Evolutionary conservation across 2,329 filamentous ascomycete species (phyloP).

Genomic region (Fusarium graminum): DNA sequence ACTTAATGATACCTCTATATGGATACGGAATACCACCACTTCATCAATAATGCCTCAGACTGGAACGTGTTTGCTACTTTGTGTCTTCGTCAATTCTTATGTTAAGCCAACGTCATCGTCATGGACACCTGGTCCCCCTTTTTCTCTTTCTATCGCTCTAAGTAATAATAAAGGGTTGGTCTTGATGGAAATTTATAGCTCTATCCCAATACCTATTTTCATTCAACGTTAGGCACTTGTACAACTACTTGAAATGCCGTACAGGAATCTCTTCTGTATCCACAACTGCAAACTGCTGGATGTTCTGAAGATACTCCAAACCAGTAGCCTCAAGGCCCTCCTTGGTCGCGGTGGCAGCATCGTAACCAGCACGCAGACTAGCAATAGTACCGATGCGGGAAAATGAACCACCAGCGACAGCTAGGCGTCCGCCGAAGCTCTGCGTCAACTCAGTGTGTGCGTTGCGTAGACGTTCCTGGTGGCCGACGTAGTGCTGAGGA

Average conservation of each 20-base stretch:
- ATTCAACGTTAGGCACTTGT: background rate
- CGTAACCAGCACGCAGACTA: conserved; percentile 61
- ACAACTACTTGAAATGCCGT: conserved; percentile 32
- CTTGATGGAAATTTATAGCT: background rate
- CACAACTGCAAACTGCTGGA: conserved; percentile 46
- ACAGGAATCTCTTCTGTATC: conserved; percentile 48
- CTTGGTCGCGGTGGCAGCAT: conserved; percentile 46
- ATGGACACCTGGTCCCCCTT: background rate
- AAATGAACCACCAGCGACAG: conserved; percentile 72
- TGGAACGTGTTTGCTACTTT: background rate
- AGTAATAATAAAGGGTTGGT: conserved; percentile 32
- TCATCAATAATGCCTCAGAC: conserved; percentile 2
- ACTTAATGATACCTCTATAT: conserved; percentile 52
- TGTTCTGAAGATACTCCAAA: conserved; percentile 47
- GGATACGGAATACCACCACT: conserved; percentile 39
- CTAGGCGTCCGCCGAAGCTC: conserved; percentile 72
- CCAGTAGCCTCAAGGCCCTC: conserved; percentile 48
- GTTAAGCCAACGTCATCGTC: background rate
- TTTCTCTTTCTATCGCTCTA: conserved; percentile 22
- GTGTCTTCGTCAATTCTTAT: background rate
- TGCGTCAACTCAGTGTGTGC: conserved; percentile 67
- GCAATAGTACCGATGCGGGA: conserved; percentile 64
- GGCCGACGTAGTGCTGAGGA: conserved; percentile 89
- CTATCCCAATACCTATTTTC: conserved; percentile 9
- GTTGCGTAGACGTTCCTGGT: conserved; percentile 70